These are phyloP conservation scores for Sporobolomyces pararoseus DNA, from an alignment of 768 basidiomycete genomes.

Conservation along the genomic window DNA sequence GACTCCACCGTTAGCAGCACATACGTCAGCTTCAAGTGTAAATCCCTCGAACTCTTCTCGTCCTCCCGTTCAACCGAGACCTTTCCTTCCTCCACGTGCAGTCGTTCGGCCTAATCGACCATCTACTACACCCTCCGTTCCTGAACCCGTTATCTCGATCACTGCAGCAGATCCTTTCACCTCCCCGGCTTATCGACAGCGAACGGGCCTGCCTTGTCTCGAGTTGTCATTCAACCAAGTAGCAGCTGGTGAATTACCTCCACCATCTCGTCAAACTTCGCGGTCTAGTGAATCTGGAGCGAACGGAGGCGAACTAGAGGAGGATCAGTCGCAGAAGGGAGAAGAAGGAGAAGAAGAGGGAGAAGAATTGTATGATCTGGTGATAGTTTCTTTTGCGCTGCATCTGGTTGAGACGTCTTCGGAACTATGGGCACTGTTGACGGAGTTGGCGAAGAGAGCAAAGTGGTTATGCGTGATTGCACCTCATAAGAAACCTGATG, in stretches of 20 bases:
- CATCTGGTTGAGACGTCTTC: constrained; percentile 64
- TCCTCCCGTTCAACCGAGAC: neutral
- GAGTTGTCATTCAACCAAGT: constrained; percentile 63
- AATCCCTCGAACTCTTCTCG: neutral
- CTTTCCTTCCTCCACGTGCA: constrained; percentile 17
- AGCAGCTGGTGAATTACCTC: constrained; percentile 47
- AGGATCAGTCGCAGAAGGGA: too few species aligned
- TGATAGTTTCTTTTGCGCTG: constrained; percentile 69
- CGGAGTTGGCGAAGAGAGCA: constrained; percentile 61
- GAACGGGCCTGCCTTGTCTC: constrained; percentile 59
- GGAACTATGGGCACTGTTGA: constrained; percentile 63
- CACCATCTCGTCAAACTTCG: neutral
- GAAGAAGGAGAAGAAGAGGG: neutral
- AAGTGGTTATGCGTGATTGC: constrained; percentile 67
- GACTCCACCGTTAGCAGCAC: neutral
- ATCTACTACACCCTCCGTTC: constrained; percentile 39
- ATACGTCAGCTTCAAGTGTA: neutral
- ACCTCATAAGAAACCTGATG: constrained; percentile 74
- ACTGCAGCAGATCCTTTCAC: constrained; percentile 57
- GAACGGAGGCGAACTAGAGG: too few species aligned
- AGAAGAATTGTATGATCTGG: constrained; percentile 56
- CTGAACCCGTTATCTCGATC: constrained; percentile 14
- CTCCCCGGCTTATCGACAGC: constrained; percentile 57
- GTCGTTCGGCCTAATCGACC: constrained; percentile 18
- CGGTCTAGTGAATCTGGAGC: too few species aligned